Conservation (phyloP, 495 filamentous ascomycete genomes). For the Chlorociboria aeruginascens region DNA sequence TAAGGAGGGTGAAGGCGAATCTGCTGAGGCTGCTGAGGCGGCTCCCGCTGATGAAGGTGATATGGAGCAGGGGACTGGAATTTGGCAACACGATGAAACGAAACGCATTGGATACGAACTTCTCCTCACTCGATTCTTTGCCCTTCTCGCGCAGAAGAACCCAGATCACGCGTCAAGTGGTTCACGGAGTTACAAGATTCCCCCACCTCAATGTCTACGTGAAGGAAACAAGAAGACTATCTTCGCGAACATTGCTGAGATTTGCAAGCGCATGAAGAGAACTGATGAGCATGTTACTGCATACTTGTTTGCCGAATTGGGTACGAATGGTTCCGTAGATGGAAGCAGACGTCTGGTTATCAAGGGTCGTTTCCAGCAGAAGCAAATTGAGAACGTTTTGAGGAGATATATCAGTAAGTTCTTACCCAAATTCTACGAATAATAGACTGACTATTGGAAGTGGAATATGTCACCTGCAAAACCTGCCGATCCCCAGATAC, state of each 20-base stretch:
- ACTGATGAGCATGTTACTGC: conserved; percentile 93
- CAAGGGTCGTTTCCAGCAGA: conserved; percentile 97
- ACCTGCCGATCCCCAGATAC: conserved; percentile 92
- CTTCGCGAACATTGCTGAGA: conserved; percentile 93
- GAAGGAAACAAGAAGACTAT: conserved; percentile 99
- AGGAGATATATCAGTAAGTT: conserved; percentile 81
- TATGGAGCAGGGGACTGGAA: conserved; percentile 79
- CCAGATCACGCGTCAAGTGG: conserved; percentile 84
- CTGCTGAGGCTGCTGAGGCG: conserved; percentile 32
- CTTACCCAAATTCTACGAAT: not conserved
- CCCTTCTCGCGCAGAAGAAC: conserved; percentile 80
- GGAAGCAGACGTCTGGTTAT: conserved; percentile 89
- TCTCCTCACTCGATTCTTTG: conserved; percentile 83
- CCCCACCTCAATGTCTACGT: conserved; percentile 94
- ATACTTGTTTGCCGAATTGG: conserved; percentile 95
- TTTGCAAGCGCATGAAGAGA: conserved; percentile 81
- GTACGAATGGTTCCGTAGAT: conserved; percentile 89
- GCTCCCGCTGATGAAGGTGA: conserved; percentile 56
- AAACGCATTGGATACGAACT: conserved; percentile 70
- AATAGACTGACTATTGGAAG: conserved; percentile 27
- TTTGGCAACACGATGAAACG: conserved; percentile 76
- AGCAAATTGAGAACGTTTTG: conserved; percentile 92
- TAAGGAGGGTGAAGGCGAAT: conserved; percentile 58
- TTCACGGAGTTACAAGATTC: conserved; percentile 93
- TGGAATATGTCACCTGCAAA: conserved; percentile 98